A percentile compares a stretch with the other conserved stretches of the same genome.
Evolutionary conservation across 116 monocot genomes (phyloP).

Genomic region (Thalassia testudinum): DNA sequence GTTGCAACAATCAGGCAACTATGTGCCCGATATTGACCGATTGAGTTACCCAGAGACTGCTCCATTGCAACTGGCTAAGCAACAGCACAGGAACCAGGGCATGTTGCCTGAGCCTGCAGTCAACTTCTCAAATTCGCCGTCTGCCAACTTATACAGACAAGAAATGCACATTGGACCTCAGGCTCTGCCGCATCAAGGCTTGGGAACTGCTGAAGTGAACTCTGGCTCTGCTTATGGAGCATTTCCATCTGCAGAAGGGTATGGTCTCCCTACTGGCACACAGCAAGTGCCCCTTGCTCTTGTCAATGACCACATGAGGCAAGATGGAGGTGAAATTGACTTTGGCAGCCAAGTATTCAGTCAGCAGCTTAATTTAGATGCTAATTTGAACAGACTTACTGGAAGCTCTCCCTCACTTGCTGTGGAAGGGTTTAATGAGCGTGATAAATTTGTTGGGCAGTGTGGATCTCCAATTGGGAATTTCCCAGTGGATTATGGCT

Average conservation of each 20-base stretch:
- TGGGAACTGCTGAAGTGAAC: slow-evolving; percentile 10
- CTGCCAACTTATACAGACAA: slow-evolving; percentile 13
- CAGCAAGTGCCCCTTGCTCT: slow-evolving; percentile 11
- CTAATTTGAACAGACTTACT: slow-evolving; percentile 9
- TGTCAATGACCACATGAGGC: slow-evolving; percentile 10
- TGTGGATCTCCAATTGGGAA: slow-evolving; percentile 25
- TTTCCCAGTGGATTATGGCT: slow-evolving; percentile 19
- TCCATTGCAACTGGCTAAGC: slow-evolving; percentile 6
- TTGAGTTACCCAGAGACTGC: slow-evolving; percentile 1
- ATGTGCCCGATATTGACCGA: slow-evolving; percentile 8
- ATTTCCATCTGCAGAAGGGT: slow-evolving; percentile 15
- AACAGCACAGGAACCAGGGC: slow-evolving; percentile 12
- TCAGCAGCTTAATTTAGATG: slow-evolving; percentile 18
- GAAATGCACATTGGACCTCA: slow-evolving; percentile 19
- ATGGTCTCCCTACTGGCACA: slow-evolving; percentile 18
- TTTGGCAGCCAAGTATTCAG: slow-evolving; percentile 19
- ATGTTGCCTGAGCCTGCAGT: slow-evolving; percentile 12
- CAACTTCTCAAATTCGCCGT: slow-evolving; percentile 4
- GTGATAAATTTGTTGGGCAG: slow-evolving; percentile 30
- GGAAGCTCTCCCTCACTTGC: slow-evolving; percentile 19
- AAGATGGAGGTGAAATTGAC: slow-evolving; percentile 8
- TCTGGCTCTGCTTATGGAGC: background rate
- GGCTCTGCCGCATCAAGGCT: slow-evolving; percentile 10
- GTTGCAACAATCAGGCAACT: slow-evolving; percentile 5
- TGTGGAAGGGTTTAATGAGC: slow-evolving; percentile 26